Evolutionary conservation across 2,329 filamentous ascomycete species (phyloP), one percentile per base, ranked within the genome.

Genomic region (Fusarium goolgardi): DNA sequence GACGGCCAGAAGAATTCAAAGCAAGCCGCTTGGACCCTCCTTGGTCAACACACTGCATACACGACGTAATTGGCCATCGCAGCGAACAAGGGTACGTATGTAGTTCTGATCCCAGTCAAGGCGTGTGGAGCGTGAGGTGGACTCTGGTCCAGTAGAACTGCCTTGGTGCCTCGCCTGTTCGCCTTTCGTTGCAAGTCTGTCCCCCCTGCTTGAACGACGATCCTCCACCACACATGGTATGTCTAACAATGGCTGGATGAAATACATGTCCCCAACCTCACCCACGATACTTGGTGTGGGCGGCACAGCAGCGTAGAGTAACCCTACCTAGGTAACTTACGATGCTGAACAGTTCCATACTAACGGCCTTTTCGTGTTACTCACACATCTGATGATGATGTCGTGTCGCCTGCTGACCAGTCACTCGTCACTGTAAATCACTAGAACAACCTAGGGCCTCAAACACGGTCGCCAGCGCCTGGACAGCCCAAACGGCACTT

Each of bases 1-100:
- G 69, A 65, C 67, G 56, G 60, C 71, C 71, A 73, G 71, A 73
- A 73, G 69, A 65, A 71, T 72, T 59, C 55, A 63, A 72, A 71
- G 51, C 59, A 63, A 61, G 59, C 62, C 52, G 57, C 70, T 59
- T 53, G 58, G 70, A 43, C 55, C 65, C 67, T 65, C 55, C 37
- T 65, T 56, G 44, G 41, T 54, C 46, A 35, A 60, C 53, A 43
- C 23, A 27, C 53, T 43, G 31, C 21, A 46, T 37, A 29, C 31
- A 52, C 49, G 40, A 49, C 43, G 25, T 59, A 47, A 68, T 70
- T 68, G 67, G 67, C 31, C 52, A 20, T 31, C 31, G 27, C 18
- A 20, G 15, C 31, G 34, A 41, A 39, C 51, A 51, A 20, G 47
- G 37, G 27, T 31, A 31, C n/a, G 43, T 31, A 29, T 21, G 43